These are phyloP conservation scores for Pseudonitzschia multistriata DNA, from an alignment of 108 stramenopile genomes.

Conservation along the genomic window DNA sequence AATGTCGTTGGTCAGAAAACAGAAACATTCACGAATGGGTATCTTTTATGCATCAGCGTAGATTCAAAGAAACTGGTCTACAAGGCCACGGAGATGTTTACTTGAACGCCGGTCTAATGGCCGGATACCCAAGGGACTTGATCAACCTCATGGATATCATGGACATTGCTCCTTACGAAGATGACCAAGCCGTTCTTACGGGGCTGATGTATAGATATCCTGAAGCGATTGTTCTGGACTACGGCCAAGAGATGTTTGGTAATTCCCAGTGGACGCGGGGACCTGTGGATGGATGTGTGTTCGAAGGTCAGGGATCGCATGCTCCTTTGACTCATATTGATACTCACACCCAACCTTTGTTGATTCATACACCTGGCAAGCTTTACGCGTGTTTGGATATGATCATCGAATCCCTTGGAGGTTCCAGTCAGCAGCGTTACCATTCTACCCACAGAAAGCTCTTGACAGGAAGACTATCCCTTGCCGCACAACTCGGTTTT, in stretches of 20 bases:
- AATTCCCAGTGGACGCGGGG: conserved; percentile 15
- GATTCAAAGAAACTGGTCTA: background rate
- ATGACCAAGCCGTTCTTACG: conserved; percentile 26
- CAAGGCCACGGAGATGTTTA: background rate
- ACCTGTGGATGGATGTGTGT: conserved; percentile 19
- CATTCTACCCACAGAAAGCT: background rate
- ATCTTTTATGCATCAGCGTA: conserved; percentile 14
- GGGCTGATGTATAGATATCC: conserved; percentile 12
- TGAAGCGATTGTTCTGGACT: conserved; percentile 20
- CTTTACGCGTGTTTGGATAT: conserved; percentile 25
- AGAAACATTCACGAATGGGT: conserved; percentile 12
- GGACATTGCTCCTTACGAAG: conserved; percentile 18
- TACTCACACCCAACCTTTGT: conserved; percentile 7
- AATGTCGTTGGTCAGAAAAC: conserved; percentile 6
- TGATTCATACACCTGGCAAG: conserved; percentile 28
- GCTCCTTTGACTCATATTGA: conserved; percentile 13
- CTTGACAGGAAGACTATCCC: background rate
- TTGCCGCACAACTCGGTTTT: conserved; percentile 10
- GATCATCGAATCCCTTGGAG: conserved; percentile 21
- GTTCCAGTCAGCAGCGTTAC: conserved; percentile 15
- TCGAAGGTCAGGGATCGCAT: conserved; percentile 2
- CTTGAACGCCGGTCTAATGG: conserved; percentile 24
- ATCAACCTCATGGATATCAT: conserved; percentile 16
- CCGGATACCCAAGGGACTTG: conserved; percentile 18
- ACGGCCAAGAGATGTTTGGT: conserved; percentile 24